phyloP scores from a whole-genome alignment of 176 grass and related monocot species.

The Saccharum spontaneum region DNA sequence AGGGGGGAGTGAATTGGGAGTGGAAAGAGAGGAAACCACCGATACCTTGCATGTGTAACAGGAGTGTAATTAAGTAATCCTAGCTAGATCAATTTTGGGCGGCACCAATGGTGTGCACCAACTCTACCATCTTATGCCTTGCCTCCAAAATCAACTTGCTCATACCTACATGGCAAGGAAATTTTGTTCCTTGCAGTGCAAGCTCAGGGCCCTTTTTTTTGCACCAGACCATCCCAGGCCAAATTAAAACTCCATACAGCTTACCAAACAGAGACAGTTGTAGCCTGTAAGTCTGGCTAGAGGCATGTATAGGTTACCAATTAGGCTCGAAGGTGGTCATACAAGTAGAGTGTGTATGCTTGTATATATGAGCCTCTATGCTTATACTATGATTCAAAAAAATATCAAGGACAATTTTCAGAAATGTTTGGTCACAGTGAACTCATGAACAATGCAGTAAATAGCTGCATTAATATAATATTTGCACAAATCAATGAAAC shows the following conservation, averaged over 20 bases:
- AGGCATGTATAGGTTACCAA: neutral
- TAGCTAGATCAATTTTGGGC: neutral
- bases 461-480: neutral
- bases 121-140: neutral
- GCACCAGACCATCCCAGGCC: neutral
- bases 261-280: neutral
- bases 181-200: neutral
- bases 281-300: neutral
- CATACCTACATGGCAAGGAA: neutral
- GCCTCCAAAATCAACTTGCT: neutral
- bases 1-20: too few species aligned
- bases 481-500: constrained; percentile 28
- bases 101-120: neutral
- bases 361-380: neutral
- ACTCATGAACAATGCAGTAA: constrained; percentile 2
- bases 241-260: neutral
- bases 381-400: neutral
- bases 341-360: neutral
- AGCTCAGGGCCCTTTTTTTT: neutral
- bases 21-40: too few species aligned
- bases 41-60: too few species aligned
- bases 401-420: neutral
- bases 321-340: neutral
- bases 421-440: neutral
- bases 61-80: too few species aligned